Evolutionary conservation across 108 stramenopile species (phyloP).

Genomic region (Discostella pseudostelligera): DNA sequence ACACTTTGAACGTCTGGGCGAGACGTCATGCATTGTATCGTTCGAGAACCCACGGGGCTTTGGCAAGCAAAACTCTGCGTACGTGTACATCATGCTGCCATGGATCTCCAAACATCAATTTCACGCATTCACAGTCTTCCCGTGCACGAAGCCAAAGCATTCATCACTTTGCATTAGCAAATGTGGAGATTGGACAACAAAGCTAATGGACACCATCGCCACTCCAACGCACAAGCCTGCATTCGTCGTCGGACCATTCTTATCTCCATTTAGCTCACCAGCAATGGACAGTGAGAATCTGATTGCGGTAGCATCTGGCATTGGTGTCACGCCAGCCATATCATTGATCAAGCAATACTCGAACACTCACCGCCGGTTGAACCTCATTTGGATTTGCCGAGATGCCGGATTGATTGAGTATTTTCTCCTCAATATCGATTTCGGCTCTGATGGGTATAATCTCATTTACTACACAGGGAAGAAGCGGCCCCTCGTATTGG

Average conservation of each 20-base stretch:
- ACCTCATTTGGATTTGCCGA: constrained; percentile 45
- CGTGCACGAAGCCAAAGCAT: constrained; percentile 20
- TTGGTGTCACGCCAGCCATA: constrained; percentile 43
- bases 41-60: constrained; percentile 45
- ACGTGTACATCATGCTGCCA: constrained; percentile 42
- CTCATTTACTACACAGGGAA: constrained; percentile 48
- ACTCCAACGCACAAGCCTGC: constrained; percentile 35
- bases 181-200: constrained; percentile 40
- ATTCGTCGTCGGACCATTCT: constrained; percentile 36
- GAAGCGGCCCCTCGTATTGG: constrained; percentile 23
- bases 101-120: constrained; percentile 38
- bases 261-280: constrained; percentile 40
- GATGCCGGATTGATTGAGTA: constrained; percentile 43
- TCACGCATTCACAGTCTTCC: constrained; percentile 45
- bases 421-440: constrained; percentile 30
- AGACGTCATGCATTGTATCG: constrained; percentile 20
- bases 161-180: constrained; percentile 39
- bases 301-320: constrained; percentile 43
- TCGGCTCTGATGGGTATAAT: constrained; percentile 18
- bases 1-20: constrained; percentile 8
- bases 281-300: constrained; percentile 40
- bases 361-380: constrained; percentile 30
- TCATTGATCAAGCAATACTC: constrained; percentile 33
- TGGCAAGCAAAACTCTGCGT: constrained; percentile 39
- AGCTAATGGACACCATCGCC: constrained; percentile 32